These are phyloP conservation scores for Haplosporangium sp. DNA, from an alignment of 371 early-diverging fungal genomes.

Conservation along the genomic window DNA sequence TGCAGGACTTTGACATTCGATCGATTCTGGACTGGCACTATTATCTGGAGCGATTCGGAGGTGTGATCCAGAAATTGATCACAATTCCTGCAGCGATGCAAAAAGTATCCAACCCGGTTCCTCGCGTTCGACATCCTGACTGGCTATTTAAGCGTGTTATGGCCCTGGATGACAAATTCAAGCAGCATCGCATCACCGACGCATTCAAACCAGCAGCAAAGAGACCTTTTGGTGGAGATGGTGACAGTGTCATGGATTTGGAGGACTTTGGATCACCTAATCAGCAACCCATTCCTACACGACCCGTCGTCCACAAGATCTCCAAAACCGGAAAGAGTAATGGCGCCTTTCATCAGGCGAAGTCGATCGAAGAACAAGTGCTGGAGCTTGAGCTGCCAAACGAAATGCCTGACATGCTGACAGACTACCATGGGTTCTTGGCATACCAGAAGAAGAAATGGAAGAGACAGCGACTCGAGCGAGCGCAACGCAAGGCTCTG, in stretches of 20 bases:
- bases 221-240: slow-evolving; percentile 26
- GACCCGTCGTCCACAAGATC: slow-evolving; percentile 41
- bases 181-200: slow-evolving; percentile 90
- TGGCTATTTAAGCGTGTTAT: slow-evolving; percentile 91
- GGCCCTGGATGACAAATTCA: slow-evolving; percentile 76
- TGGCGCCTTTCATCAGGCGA: slow-evolving; percentile 2
- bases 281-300: slow-evolving; percentile 1
- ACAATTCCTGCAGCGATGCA: slow-evolving; percentile 99
- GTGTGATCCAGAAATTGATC: slow-evolving; percentile 97
- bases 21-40: slow-evolving; percentile 99
- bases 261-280: slow-evolving; percentile 66
- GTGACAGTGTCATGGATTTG: slow-evolving; percentile 61
- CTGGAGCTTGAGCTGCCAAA: slow-evolving; percentile 57
- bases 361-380: slow-evolving; percentile 32
- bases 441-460: slow-evolving; percentile 78
- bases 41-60: slow-evolving; percentile 96
- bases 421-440: slow-evolving; percentile 73
- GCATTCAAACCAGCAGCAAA: slow-evolving; percentile 70
- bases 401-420: slow-evolving; percentile 66
- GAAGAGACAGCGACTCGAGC: slow-evolving; percentile 68
- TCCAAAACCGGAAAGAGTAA: slow-evolving; percentile 21
- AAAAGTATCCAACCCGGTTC: slow-evolving; percentile 93
- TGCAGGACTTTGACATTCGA: slow-evolving; percentile 84
- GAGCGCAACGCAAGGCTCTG: slow-evolving; percentile 58
- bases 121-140: slow-evolving; percentile 93